Base-by-base conservation (phyloP, 352 stramenopile species). In the Globisporangium splendens region DNA sequence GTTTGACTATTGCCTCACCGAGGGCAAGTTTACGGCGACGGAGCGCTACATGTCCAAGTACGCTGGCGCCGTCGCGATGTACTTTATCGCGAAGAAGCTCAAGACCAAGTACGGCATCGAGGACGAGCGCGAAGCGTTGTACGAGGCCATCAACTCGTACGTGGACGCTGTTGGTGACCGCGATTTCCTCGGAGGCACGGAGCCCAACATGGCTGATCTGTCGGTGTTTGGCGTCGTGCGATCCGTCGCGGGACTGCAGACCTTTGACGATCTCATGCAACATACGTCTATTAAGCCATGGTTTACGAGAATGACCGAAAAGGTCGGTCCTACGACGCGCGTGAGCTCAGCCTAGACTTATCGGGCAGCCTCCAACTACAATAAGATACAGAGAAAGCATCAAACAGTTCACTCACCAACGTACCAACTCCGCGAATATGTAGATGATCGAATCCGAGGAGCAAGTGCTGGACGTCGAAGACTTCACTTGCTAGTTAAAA, bases 101-200 rank as follows among this genome's bases (percentile, higher is more conserved):
- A 97, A 96, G 79, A 97, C 95, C 56, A 98, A 97, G 68, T 96
- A 98, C 74, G 77, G 71, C 58, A 93, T 98, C 54, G 74, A 91
- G 3, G 86, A 96, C 68, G 90, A 97, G 56, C 85, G 91, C 33
- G 56, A 86, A 57, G 74, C 82, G 12, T 70, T 98, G 28, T 97
- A 95, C 64, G 65, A 50, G 0, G 86, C 85, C 11, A 63, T 97
- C 42, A 62, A 88, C 41, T 66, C 72, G 43, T 97, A 79, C 79
- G 62, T 93, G 18, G 69, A 70, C 5, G 89, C 80, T 20, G 70
- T 96, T 4, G 80, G 73, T 10, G 81, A 85, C 49, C 85, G 79
- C 11, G 42, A 52, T 20, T 96, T 96, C 61, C 66, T 94, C 14
- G 87, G 88, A 31, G 84, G 86, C n/a, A 67, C 77, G 14, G 67